Conservation (phyloP, 768 basidiomycete genomes). For the Podaxis mareebaensis region DNA sequence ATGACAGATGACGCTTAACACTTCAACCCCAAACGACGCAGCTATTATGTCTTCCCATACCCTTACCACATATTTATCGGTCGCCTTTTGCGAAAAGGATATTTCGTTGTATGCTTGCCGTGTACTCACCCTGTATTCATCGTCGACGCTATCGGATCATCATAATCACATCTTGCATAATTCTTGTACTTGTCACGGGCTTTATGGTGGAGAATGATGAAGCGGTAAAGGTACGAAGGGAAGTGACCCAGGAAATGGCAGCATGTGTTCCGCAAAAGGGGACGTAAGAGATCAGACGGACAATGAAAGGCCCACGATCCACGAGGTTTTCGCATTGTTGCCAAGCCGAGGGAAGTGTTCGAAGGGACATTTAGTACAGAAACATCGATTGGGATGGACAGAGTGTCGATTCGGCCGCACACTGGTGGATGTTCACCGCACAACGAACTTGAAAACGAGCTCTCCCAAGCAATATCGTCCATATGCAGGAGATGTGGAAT, state of each 20-base stretch:
- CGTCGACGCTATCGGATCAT: constrained; percentile 5
- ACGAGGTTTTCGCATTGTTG: not conserved
- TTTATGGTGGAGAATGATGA: not conserved
- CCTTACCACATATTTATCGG: constrained; percentile 2
- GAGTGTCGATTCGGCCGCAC: too few relatives aligned
- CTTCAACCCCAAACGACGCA: not conserved
- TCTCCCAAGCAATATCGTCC: too few relatives aligned
- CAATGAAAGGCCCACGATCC: not conserved
- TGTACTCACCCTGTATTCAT: constrained; percentile 15
- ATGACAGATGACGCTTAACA: constrained; percentile 88
- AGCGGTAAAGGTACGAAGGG: not conserved
- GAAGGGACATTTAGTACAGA: not conserved
- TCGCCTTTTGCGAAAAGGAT: not conserved
- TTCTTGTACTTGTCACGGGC: not conserved
- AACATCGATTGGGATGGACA: not conserved
- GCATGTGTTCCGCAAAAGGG: not conserved
- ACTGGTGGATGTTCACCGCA: too few relatives aligned
- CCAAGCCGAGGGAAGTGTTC: not conserved
- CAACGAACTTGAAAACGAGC: too few relatives aligned
- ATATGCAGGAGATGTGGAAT: too few relatives aligned
- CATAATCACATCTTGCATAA: constrained; percentile 15
- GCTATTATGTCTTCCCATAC: not conserved
- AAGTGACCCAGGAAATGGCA: not conserved
- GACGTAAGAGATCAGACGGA: not conserved
- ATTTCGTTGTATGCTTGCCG: constrained; percentile 13